Evolutionary conservation across 768 basidiomycete genomes (phyloP).

Genomic region (Termitomyces sp.): DNA sequence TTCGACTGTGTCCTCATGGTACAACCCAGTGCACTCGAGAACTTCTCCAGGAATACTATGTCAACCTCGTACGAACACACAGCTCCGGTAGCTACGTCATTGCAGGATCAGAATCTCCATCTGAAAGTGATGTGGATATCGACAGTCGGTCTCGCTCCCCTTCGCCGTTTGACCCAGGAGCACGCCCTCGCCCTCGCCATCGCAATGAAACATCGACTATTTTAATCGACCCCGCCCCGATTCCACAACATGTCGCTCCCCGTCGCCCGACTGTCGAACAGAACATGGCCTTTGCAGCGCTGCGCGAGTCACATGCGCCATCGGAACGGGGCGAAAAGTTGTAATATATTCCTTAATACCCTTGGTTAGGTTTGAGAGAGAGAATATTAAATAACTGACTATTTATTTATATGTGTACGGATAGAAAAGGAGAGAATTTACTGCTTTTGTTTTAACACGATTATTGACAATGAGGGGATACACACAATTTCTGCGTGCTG

Average conservation of each 20-base stretch:
- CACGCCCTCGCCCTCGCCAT: conserved; percentile 15
- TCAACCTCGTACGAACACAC: conserved; percentile 87
- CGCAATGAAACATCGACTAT: conserved; percentile 35
- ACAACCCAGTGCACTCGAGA: conserved; percentile 78
- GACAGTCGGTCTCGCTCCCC: conserved; percentile 49
- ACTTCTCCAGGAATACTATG: conserved; percentile 88
- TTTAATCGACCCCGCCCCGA: conserved; percentile 33
- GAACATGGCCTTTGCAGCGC: conserved; percentile 77
- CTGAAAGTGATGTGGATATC: conserved; percentile 54
- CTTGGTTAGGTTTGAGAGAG: background rate
- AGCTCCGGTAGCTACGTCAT: conserved; percentile 55
- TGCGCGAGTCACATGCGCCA: conserved; percentile 42
- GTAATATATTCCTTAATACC: conserved; percentile 12
- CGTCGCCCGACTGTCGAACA: conserved; percentile 74
- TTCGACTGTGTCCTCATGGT: conserved; percentile 22
- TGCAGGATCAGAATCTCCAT: conserved; percentile 34
- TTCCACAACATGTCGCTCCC: conserved; percentile 32
- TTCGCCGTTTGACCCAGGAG: conserved; percentile 34
- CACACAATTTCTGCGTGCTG: conserved; percentile 11
- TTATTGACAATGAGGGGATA: conserved; percentile 11
- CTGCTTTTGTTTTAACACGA: conserved; percentile 7
- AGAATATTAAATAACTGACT: background rate
- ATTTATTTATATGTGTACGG: background rate
- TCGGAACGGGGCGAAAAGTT: background rate
- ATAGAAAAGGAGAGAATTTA: conserved; percentile 1